phyloP scores from a whole-genome alignment of 305 asterid genomes.

The Solanum chacoense region DNA sequence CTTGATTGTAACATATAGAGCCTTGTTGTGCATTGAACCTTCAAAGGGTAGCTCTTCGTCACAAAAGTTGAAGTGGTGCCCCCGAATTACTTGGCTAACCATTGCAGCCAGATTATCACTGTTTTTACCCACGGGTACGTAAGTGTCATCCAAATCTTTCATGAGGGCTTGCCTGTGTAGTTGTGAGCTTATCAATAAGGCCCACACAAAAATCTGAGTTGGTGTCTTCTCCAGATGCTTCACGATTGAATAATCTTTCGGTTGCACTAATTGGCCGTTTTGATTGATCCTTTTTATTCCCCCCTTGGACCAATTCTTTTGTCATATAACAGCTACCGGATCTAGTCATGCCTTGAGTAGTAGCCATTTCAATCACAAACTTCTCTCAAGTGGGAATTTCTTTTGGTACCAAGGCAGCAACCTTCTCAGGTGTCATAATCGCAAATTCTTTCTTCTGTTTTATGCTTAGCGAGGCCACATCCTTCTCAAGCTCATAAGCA shows the following conservation, averaged over 20 bases:
- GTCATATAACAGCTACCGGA: neutral
- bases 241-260: too few relatives aligned
- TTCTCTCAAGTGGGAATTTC: neutral
- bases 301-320: neutral
- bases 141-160: neutral
- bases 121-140: neutral
- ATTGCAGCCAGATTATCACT: neutral
- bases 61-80: neutral
- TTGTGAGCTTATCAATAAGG: neutral
- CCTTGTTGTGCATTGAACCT: neutral
- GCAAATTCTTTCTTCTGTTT: neutral
- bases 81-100: neutral
- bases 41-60: neutral
- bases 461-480: neutral
- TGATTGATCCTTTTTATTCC: neutral
- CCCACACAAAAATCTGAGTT: neutral
- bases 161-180: neutral
- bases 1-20: neutral
- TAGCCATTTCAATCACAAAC: neutral
- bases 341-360: neutral
- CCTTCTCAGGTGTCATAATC: neutral
- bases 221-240: neutral
- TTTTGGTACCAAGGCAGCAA: neutral
- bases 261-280: neutral
- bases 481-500: neutral